Conservation (phyloP, 2,329 filamentous ascomycete genomes). For the Fusarium sp. region DNA sequence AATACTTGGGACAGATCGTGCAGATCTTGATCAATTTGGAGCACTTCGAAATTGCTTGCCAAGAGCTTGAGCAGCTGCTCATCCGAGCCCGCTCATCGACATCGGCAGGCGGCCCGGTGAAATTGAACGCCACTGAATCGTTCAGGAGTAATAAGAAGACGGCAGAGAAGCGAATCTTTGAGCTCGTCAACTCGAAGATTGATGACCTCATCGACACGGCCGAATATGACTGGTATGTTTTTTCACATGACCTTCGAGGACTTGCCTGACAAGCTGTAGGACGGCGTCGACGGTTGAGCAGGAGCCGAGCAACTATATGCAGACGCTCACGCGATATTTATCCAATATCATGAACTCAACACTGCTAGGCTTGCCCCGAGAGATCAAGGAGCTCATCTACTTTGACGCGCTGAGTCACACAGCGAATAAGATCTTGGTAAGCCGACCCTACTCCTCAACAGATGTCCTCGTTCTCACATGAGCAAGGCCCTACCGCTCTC, state of each 20-base stretch:
- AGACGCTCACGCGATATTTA: conserved; percentile 92
- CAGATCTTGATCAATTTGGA: conserved; percentile 98
- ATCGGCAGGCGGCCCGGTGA: conserved; percentile 84
- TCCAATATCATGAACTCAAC: conserved; percentile 98
- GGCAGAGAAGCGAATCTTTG: conserved; percentile 97
- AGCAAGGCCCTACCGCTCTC: conserved; percentile 82
- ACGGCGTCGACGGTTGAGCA: conserved; percentile 70
- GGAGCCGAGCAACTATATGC: conserved; percentile 94
- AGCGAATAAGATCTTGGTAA: conserved; percentile 84
- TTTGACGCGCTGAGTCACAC: conserved; percentile 96
- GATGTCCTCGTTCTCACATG: conserved; percentile 30
- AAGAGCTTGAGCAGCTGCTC: conserved; percentile 88
- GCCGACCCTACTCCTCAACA: conserved; percentile 38
- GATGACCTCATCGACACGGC: conserved; percentile 97
- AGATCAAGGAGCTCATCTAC: conserved; percentile 98
- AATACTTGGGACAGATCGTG: conserved; percentile 97
- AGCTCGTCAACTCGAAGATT: conserved; percentile 98
- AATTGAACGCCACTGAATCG: conserved; percentile 85
- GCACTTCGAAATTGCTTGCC: conserved; percentile 94
- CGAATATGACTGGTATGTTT: conserved; percentile 89
- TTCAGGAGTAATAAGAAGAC: conserved; percentile 95
- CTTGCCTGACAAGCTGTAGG: conserved; percentile 54
- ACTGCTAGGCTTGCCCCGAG: conserved; percentile 89
- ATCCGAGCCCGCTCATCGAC: conserved; percentile 87
- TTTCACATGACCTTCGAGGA: background rate